Conservation (phyloP, 306 rosid species). For the Calophaca sinica region DNA sequence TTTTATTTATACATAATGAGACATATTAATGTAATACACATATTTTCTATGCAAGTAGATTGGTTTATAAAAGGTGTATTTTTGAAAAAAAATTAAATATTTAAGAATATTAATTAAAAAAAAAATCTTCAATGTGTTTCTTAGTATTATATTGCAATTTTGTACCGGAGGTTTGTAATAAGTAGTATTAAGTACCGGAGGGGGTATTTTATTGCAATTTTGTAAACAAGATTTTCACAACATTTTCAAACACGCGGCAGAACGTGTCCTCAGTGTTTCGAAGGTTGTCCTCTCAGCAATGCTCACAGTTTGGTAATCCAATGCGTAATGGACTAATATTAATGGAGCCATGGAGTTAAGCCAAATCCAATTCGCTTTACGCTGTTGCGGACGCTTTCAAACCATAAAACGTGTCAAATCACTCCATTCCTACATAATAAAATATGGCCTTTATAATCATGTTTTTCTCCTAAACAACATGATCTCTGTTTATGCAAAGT, state of each 20-base stretch:
- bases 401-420: constrained; percentile 60
- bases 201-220: too few species aligned
- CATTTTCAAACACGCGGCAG: neutral
- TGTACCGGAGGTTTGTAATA: too few species aligned
- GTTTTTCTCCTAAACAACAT: constrained; percentile 66
- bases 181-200: too few species aligned
- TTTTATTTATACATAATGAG: too few species aligned
- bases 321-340: neutral
- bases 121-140: too few species aligned
- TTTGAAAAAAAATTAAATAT: too few species aligned
- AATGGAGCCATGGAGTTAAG: constrained; percentile 54
- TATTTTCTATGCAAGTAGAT: too few species aligned
- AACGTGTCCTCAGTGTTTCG: neutral
- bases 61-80: too few species aligned
- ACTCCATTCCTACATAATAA: constrained; percentile 67
- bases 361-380: constrained; percentile 60
- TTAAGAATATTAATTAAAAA: too few species aligned
- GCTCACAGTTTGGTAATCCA: neutral
- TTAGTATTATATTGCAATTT: too few species aligned
- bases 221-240: too few species aligned
- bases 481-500: constrained; percentile 59
- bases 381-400: constrained; percentile 62
- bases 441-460: constrained; percentile 58
- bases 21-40: too few species aligned
- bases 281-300: constrained; percentile 18